Evolutionary conservation across 768 basidiomycete genomes (phyloP).

Genomic region (Gyrodon lividus): DNA sequence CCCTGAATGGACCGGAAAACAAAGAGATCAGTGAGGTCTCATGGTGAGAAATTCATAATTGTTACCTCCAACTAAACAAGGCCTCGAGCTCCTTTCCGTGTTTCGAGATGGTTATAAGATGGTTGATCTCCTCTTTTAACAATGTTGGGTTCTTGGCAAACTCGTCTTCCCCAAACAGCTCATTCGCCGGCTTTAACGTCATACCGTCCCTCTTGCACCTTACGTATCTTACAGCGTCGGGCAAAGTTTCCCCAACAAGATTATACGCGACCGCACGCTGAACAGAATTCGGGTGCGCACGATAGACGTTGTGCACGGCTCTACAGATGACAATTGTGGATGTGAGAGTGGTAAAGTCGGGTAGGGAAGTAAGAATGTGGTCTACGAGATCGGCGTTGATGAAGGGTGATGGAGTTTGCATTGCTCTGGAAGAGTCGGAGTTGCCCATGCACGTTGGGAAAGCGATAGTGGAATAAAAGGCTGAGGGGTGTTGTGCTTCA

Average conservation of each 20-base stretch:
- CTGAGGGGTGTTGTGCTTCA: neutral
- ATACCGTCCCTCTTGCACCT: constrained; percentile 13
- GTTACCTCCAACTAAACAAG: constrained; percentile 38
- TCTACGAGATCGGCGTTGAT: constrained; percentile 32
- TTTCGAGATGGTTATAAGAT: constrained; percentile 19
- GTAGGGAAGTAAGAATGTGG: constrained; percentile 22
- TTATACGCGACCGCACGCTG: constrained; percentile 29
- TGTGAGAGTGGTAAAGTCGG: constrained; percentile 24
- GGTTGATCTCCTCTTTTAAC: constrained; percentile 16
- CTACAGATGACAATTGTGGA: constrained; percentile 24
- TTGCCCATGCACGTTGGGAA: neutral
- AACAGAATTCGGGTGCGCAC: constrained; percentile 28
- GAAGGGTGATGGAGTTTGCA: constrained; percentile 13
- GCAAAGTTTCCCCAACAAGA: constrained; percentile 28
- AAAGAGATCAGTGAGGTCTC: neutral
- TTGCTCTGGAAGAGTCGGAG: neutral
- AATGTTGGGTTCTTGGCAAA: constrained; percentile 17
- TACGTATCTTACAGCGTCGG: constrained; percentile 27
- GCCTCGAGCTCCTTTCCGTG: constrained; percentile 30
- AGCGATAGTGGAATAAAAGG: too few relatives aligned
- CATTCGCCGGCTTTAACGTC: neutral
- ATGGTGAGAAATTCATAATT: neutral
- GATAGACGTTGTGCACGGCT: constrained; percentile 25
- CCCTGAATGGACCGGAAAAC: constrained; percentile 15
- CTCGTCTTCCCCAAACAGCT: constrained; percentile 13